Percentiles rank a stretch among this genome's conserved stretches.
Evolutionary conservation across 441 rosid genomes (phyloP).

Genomic region (Macaranga tanarius): DNA sequence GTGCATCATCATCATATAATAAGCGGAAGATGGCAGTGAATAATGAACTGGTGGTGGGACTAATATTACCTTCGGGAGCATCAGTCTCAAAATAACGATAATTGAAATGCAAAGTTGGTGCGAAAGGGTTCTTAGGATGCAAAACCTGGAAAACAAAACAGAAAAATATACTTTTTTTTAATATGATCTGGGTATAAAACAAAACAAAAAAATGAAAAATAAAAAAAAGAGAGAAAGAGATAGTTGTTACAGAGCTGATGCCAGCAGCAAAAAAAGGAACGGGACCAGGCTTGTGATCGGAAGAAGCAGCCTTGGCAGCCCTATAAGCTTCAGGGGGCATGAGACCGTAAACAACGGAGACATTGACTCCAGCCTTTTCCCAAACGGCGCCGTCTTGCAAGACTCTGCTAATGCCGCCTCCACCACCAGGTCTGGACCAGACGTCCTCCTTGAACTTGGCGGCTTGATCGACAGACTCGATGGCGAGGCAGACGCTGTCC

Average conservation of each 20-base stretch:
- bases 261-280: slow-evolving; percentile 95
- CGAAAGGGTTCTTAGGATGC: slow-evolving; percentile 97
- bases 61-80: slow-evolving; percentile 69
- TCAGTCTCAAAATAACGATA: slow-evolving; percentile 97
- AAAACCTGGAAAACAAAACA: slow-evolving; percentile 53
- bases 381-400: slow-evolving; percentile 89
- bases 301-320: slow-evolving; percentile 74
- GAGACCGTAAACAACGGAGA: slow-evolving; percentile 88
- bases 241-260: slow-evolving; percentile 67
- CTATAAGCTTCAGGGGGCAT: slow-evolving; percentile 99
- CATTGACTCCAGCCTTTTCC: slow-evolving; percentile 97
- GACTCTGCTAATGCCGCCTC: slow-evolving; percentile 93
- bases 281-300: slow-evolving; percentile 81
- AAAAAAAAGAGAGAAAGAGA: not conserved
- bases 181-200: too few species aligned
- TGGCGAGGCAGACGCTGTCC: slow-evolving; percentile 67
- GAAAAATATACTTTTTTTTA: not conserved
- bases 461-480: slow-evolving; percentile 58
- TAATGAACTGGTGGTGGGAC: too few species aligned
- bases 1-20: too few species aligned
- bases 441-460: slow-evolving; percentile 90
- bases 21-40: too few species aligned
- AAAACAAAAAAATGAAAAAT: not conserved
- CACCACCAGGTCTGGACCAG: slow-evolving; percentile 98
- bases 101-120: slow-evolving; percentile 93